Base-by-base conservation (phyloP, 306 rosid species). In the Rosa lucieae region DNA sequence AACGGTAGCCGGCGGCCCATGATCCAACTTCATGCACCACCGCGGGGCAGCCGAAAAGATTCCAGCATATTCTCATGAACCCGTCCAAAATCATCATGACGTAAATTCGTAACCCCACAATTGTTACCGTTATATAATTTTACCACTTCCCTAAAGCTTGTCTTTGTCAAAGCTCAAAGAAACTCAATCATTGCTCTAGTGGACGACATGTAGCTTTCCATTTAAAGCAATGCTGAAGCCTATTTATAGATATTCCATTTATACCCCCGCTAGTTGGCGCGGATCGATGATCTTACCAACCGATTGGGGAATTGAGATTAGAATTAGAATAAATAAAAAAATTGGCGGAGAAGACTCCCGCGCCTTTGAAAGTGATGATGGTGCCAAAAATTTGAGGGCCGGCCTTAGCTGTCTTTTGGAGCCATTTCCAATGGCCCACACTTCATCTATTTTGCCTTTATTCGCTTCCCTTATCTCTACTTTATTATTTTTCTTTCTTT, bases 331-430 rank as follows among this genome's bases (percentile, higher is more conserved):
- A 39, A 40, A 18, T 26, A 61, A 79, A 74, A 23, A 59, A 35
- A 35, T 32, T 72, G 76, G 82, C 70, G 76, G 20, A 20, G 37
- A 65, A 65, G 35, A 72, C 73, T 76, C 65, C 75, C 82, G 58
- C 83, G 46, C 63, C 21, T 56, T 73, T 23, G 23, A 10, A 5
- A n/a, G 63, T 21, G 66, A 59, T 21, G 59, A 44, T 35, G 43
- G 32, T 18, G 65, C 8, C 78, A 67, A 55, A 55, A n/a, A 5
- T 42, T 55, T 17, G 42, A 32, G 69, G 74, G 86, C 87, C 85
- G 81, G 84, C 93, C 37, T 86, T 79, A 78, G 81, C 89, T 79
- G 89, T 86, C 76, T 6, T 58, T 80, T 77, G 85, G 75, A 76
- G 78, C 82, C 71, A 74, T 83, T 83, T 75, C 55, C 79, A 37